Evolutionary conservation across 805 yeast genomes (phyloP).

Genomic region (Kuraishia hungarica): DNA sequence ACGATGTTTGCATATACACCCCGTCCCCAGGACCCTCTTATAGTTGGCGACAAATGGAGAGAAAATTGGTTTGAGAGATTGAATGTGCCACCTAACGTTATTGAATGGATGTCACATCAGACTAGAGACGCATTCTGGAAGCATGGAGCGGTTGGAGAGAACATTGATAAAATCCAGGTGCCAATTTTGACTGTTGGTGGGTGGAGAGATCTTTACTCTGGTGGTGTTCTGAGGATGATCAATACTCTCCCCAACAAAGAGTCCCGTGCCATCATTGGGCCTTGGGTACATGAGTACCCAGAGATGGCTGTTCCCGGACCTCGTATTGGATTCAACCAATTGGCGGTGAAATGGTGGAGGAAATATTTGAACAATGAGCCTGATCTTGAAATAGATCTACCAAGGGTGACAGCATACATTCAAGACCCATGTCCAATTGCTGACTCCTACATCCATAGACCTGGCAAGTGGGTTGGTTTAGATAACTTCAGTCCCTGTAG

Average conservation of each 20-base stretch:
- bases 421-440: conserved; percentile 30
- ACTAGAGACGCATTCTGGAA: conserved; percentile 37
- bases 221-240: conserved; percentile 33
- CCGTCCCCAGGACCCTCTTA: conserved; percentile 36
- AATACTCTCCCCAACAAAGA: conserved; percentile 24
- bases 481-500: conserved; percentile 9
- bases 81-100: conserved; percentile 29
- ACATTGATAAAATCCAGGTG: conserved; percentile 28
- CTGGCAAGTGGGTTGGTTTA: conserved; percentile 31
- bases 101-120: conserved; percentile 34
- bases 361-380: conserved; percentile 19
- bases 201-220: conserved; percentile 39
- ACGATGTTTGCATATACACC: conserved; percentile 35
- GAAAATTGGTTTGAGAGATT: conserved; percentile 31
- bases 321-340: conserved; percentile 32
- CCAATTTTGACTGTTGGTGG: conserved; percentile 38
- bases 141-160: conserved; percentile 36
- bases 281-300: conserved; percentile 42
- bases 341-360: conserved; percentile 31
- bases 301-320: conserved; percentile 39
- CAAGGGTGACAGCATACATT: conserved; percentile 30
- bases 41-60: conserved; percentile 26
- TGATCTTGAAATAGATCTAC: conserved; percentile 18
- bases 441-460: conserved; percentile 27
- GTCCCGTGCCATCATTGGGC: conserved; percentile 31